Conservation (phyloP, 2,329 filamentous ascomycete genomes). For the Alternaria ventricosa region DNA sequence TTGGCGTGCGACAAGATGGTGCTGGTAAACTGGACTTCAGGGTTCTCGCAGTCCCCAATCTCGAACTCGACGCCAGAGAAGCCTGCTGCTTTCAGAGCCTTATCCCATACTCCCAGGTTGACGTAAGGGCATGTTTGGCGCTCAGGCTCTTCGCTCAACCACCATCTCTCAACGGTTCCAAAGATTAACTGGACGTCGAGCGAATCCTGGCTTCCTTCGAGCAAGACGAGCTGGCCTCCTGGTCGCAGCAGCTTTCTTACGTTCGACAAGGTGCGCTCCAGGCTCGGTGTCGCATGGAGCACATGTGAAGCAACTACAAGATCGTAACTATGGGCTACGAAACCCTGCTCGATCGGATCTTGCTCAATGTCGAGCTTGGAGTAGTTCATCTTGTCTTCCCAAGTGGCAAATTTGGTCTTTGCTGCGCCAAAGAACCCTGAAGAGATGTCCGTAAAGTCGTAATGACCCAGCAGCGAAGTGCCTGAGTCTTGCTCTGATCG, state of each 20-base stretch:
- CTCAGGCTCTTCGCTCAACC: constrained; percentile 1
- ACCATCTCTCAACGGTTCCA: not conserved
- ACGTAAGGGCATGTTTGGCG: not conserved
- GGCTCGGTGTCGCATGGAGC: not conserved
- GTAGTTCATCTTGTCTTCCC: not conserved
- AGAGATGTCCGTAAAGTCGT: not conserved
- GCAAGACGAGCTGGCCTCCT: not conserved
- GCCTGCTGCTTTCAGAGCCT: not conserved
- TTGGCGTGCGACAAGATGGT: not conserved
- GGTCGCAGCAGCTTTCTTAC: not conserved
- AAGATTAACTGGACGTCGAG: constrained; percentile 1
- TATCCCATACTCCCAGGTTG: not conserved
- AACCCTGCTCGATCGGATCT: not conserved
- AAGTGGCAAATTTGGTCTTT: not conserved
- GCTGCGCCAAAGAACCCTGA: constrained; percentile 1
- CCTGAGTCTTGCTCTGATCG: not conserved
- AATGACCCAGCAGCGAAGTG: not conserved
- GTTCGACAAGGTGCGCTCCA: not conserved
- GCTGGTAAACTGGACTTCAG: not conserved
- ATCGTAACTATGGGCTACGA: not conserved
- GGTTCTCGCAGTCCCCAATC: not conserved
- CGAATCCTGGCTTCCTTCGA: not conserved
- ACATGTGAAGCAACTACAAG: constrained; percentile 1
- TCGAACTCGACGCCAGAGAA: constrained; percentile 3
- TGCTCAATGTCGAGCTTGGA: not conserved